These are phyloP conservation scores for Umbilicaria muhlenbergii DNA, from an alignment of 495 filamentous ascomycete species.

Conservation along the genomic window DNA sequence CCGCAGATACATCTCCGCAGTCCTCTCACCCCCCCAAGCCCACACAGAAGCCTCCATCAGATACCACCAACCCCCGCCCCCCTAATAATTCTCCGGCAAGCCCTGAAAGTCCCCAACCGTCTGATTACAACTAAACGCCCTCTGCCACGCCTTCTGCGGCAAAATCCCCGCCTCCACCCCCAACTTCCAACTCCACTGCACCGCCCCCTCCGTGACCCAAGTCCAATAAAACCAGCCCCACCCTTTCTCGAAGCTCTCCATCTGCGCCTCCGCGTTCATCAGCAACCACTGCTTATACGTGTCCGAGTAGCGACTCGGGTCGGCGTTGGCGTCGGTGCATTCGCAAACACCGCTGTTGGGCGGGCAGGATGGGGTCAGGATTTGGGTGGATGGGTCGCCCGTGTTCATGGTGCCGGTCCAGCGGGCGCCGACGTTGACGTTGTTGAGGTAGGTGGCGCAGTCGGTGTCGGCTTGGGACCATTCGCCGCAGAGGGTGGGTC, in stretches of 20 bases:
- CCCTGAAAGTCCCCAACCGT: conserved; percentile 54
- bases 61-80: background rate
- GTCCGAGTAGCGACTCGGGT: conserved; percentile 46
- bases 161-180: conserved; percentile 73
- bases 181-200: conserved; percentile 89
- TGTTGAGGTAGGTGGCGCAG: conserved; percentile 76
- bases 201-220: conserved; percentile 60
- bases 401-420: conserved; percentile 74
- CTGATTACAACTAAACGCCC: conserved; percentile 57
- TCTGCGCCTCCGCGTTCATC: conserved; percentile 91
- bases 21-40: too few relatives aligned
- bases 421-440: conserved; percentile 72
- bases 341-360: conserved; percentile 44
- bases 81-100: conserved; percentile 54
- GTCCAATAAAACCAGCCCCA: conserved; percentile 99
- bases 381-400: conserved; percentile 34
- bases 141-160: conserved; percentile 60
- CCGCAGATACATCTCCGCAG: too few relatives aligned
- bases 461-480: conserved; percentile 98
- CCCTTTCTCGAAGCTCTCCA: conserved; percentile 75
- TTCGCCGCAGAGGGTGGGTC: conserved; percentile 93
- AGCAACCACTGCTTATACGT: conserved; percentile 74
- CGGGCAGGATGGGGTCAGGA: conserved; percentile 56
- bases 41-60: too few relatives aligned
- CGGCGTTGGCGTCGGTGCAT: conserved; percentile 63